Evolutionary conservation across 495 filamentous ascomycete species (phyloP).

Genomic region (Penicillium samsonianum): DNA sequence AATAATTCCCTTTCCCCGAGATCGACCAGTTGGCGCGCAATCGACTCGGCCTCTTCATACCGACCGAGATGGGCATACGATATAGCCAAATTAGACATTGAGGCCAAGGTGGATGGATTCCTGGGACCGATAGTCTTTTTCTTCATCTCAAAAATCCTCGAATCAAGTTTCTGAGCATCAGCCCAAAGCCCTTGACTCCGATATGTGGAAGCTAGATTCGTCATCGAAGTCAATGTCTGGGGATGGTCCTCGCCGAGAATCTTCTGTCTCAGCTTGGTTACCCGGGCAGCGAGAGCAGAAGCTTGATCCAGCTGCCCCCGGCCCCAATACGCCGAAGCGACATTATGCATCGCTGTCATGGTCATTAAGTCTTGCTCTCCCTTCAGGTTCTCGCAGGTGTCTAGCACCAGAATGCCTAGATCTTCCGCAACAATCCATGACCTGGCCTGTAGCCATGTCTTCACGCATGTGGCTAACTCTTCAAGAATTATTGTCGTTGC

Average conservation of each 20-base stretch:
- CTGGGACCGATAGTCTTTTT: conserved; percentile 29
- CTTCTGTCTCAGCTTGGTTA: conserved; percentile 9
- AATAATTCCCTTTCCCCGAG: conserved; percentile 23
- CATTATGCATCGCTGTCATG: conserved; percentile 29
- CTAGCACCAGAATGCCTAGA: conserved; percentile 24
- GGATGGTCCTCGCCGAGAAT: conserved; percentile 24
- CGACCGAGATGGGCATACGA: conserved; percentile 27
- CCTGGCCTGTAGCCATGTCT: conserved; percentile 6
- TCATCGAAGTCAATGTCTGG: conserved; percentile 22
- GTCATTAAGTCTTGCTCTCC: conserved; percentile 25
- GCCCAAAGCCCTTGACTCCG: conserved; percentile 30
- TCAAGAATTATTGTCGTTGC: conserved; percentile 6
- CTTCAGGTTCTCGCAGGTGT: conserved; percentile 17
- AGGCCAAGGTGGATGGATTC: conserved; percentile 35
- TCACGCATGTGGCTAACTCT: conserved; percentile 7
- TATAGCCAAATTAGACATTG: conserved; percentile 27
- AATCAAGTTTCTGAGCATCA: conserved; percentile 27
- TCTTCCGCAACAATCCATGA: conserved; percentile 19
- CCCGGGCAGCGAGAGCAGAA: conserved; percentile 4
- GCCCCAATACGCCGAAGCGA: conserved; percentile 31
- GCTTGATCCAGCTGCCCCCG: conserved; percentile 24
- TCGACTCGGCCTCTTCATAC: conserved; percentile 31
- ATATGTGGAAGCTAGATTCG: conserved; percentile 35
- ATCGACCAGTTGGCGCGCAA: conserved; percentile 27
- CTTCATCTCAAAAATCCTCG: conserved; percentile 15